A percentile compares a stretch with the other conserved stretches of the same genome.
phyloP scores from a whole-genome alignment of 1,284 basidiomycete species.

The Omphalotus olearius region DNA sequence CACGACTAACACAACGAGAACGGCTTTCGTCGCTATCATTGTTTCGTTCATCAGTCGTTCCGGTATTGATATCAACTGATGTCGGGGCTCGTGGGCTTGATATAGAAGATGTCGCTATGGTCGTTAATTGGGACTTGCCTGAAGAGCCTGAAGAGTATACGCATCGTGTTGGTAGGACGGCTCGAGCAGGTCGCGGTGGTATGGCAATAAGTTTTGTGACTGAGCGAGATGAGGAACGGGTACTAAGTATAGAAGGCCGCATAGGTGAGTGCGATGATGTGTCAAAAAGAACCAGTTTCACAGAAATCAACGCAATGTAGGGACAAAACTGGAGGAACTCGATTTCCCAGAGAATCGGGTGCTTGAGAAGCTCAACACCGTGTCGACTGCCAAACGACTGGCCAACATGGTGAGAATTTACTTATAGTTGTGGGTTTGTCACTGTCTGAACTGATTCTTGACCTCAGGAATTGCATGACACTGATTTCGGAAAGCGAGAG shows the following conservation, averaged over 20 bases:
- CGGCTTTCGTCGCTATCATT: conserved; percentile 79
- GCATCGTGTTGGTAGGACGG: conserved; percentile 86
- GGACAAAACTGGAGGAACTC: conserved; percentile 73
- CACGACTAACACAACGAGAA: conserved; percentile 87
- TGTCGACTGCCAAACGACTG: conserved; percentile 89
- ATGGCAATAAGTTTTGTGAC: conserved; percentile 93
- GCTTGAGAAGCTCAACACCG: conserved; percentile 81
- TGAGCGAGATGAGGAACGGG: conserved; percentile 85
- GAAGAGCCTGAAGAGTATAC: conserved; percentile 74
- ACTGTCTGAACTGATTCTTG: conserved; percentile 2
- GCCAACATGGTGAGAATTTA: conserved; percentile 79
- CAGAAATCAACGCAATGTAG: conserved; percentile 31
- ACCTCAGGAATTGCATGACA: conserved; percentile 83
- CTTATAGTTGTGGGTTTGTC: conserved; percentile 6
- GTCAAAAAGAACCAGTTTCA: neutral
- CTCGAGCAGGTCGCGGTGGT: conserved; percentile 88
- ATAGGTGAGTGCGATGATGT: conserved; percentile 57
- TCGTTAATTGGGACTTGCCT: conserved; percentile 96
- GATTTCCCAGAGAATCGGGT: conserved; percentile 78
- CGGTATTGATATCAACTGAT: conserved; percentile 92
- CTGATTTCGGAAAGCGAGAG: conserved; percentile 87
- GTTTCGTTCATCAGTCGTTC: conserved; percentile 88
- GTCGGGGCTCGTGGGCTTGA: conserved; percentile 93
- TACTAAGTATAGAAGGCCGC: conserved; percentile 81
- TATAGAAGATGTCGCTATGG: conserved; percentile 92